Evolutionary conservation across 108 stramenopile genomes (phyloP).

Genomic region (Cylindrotheca fusiformis): DNA sequence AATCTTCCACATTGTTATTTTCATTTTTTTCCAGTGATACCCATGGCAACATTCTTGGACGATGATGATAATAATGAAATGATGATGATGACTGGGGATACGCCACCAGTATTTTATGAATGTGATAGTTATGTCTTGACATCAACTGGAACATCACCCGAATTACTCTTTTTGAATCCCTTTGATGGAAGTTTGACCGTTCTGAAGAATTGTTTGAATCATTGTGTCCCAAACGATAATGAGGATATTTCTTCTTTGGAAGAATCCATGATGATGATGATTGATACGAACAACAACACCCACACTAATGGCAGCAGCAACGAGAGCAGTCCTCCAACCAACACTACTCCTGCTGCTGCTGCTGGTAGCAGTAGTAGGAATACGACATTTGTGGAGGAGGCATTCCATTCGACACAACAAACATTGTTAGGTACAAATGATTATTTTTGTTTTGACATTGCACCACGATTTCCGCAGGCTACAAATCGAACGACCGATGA

Average conservation of each 20-base stretch:
- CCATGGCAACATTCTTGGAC: slow-evolving; percentile 22
- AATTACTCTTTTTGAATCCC: slow-evolving; percentile 59
- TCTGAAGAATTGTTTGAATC: slow-evolving; percentile 30
- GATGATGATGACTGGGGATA: slow-evolving; percentile 31
- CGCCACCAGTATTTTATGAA: slow-evolving; percentile 59
- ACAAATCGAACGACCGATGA: slow-evolving; percentile 24
- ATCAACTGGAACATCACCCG: slow-evolving; percentile 27
- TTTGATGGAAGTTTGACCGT: slow-evolving; percentile 47
- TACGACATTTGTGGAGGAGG: not conserved
- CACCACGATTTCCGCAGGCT: slow-evolving; percentile 38
- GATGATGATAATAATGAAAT: slow-evolving; percentile 21
- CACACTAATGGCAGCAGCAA: not conserved
- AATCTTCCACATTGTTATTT: slow-evolving; percentile 50
- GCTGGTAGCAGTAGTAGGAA: not conserved
- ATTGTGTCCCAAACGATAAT: slow-evolving; percentile 26
- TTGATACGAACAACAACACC: not conserved
- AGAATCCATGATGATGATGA: slow-evolving; percentile 6
- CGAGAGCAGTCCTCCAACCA: not conserved
- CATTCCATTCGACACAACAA: slow-evolving; percentile 11
- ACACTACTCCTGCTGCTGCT: not conserved
- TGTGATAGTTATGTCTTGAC: slow-evolving; percentile 54
- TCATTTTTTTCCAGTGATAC: slow-evolving; percentile 52
- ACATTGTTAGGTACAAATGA: slow-evolving; percentile 34
- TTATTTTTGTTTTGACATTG: slow-evolving; percentile 45
- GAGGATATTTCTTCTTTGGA: slow-evolving; percentile 1